Percentiles rank a stretch among this genome's conserved stretches.
These are phyloP conservation scores for Luffa aegyptiaca DNA, from an alignment of 306 rosid species.

Conservation along the genomic window DNA sequence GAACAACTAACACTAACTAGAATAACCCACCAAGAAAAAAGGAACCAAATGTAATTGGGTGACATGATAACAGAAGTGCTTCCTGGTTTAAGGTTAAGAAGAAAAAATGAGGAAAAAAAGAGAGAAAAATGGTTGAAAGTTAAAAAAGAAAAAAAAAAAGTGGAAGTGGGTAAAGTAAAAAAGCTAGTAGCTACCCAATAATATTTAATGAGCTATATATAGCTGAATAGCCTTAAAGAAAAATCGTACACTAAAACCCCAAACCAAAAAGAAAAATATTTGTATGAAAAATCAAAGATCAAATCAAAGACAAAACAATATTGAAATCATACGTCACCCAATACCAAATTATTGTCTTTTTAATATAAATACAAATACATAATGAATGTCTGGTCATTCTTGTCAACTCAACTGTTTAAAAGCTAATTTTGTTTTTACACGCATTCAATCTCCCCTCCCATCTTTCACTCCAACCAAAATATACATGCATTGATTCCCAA, in stretches of 20 bases:
- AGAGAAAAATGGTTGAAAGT: neutral
- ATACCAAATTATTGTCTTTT: neutral
- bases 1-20: neutral
- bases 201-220: neutral
- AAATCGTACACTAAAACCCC: neutral
- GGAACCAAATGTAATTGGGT: neutral
- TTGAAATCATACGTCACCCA: neutral
- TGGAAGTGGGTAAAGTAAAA: neutral
- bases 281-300: neutral
- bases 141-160: neutral
- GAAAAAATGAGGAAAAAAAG: too few relatives aligned
- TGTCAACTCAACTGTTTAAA: neutral
- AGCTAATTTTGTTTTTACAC: constrained; percentile 3
- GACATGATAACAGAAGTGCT: neutral
- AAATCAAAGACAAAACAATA: neutral
- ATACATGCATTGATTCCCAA: neutral
- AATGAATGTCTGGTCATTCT: neutral
- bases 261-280: neutral
- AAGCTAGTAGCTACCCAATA: neutral
- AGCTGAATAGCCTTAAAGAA: neutral
- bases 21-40: neutral
- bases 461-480: constrained; percentile 1
- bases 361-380: too few relatives aligned
- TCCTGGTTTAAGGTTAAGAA: neutral
- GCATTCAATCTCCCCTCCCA: constrained; percentile 6